Base-by-base conservation (phyloP, 768 basidiomycete genomes). In the Kwoniella mangroviensis region DNA sequence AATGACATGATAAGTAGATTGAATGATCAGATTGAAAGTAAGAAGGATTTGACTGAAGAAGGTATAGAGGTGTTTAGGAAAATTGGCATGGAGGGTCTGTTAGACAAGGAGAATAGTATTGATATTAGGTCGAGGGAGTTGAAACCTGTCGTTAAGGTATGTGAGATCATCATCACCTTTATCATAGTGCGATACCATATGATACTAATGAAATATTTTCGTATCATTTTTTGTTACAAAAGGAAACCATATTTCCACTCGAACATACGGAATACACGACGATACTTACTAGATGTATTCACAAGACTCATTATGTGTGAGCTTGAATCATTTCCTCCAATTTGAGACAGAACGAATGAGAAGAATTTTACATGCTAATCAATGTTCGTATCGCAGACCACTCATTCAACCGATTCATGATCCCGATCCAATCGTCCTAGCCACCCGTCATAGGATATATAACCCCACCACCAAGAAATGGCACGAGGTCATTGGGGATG, bases 401-500 rank as follows among this genome's bases (percentile, higher is more conserved):
- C 75, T 72, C 61, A 81, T 83, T 57, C 80, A 81, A 65, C 82
- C 82, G 24, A 75, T 83, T 45, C 65, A 66, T 53, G 82, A 83
- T 59, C 80, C 82, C 10, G 57, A 78, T 42, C 82, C 82, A 3
- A 79, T 75, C 43, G n/a, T 73, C 3, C 73, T 79, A 34, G 67
- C 73, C 9, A 77, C 80, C 5, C 76, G 78, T 3, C 82, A 83
- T 62, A 70, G 81, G 15, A 75, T 79, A 55, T 83, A 80, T 67
- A 73, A 71, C 5, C 68, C 73, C 22, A 24, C 61, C 9, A 72
- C 73, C 43, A 76, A 78, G 34, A 71, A 80, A 53, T 80, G 74
- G 77, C 82, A 81, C 64, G 82, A 81, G 56, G 78, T 81, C 34
- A 65, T 74, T 21, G 82, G 82, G 13, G 82, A 83, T 63, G 75